Percentiles rank a stretch among this genome's conserved stretches.
phyloP scores from a whole-genome alignment of 208 protist genomes.

The Trypanosoma caninum region DNA sequence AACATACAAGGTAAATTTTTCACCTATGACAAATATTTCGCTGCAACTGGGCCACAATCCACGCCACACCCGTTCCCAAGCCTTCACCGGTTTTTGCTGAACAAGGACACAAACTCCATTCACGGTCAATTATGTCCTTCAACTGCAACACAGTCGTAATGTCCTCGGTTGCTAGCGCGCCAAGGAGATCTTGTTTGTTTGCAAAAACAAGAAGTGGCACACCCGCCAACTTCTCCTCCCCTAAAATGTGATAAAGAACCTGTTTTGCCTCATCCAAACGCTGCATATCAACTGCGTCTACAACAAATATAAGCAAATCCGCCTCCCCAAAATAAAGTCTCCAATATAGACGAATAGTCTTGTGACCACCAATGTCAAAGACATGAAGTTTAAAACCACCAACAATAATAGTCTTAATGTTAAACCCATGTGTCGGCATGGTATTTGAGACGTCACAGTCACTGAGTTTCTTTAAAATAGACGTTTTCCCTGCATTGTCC shows the following conservation, averaged over 20 bases:
- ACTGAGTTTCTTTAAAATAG: conserved; percentile 90
- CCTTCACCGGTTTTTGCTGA: conserved; percentile 92
- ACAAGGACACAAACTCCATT: conserved; percentile 94
- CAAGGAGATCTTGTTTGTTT: conserved; percentile 97
- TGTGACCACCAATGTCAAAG: conserved; percentile 97
- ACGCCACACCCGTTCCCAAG: conserved; percentile 87
- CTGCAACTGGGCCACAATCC: conserved; percentile 74
- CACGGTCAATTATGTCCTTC: conserved; percentile 69
- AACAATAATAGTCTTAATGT: conserved; percentile 93
- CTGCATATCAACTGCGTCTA: conserved; percentile 89
- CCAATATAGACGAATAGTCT: conserved; percentile 95
- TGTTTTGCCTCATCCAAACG: conserved; percentile 88
- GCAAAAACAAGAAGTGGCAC: conserved; percentile 95
- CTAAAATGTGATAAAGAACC: conserved; percentile 88
- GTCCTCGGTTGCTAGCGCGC: conserved; percentile 70
- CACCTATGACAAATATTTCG: not conserved
- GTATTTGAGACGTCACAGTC: conserved; percentile 92
- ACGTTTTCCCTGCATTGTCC: conserved; percentile 98
- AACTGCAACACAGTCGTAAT: conserved; percentile 71
- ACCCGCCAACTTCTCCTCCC: conserved; percentile 93
- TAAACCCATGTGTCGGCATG: conserved; percentile 97
- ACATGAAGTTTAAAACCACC: conserved; percentile 95
- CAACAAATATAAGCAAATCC: conserved; percentile 93
- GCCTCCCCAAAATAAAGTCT: conserved; percentile 95
- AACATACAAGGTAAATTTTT: not conserved